Base-by-base conservation (phyloP, 306 rosid genomes). In the Quercus wislizeni region DNA sequence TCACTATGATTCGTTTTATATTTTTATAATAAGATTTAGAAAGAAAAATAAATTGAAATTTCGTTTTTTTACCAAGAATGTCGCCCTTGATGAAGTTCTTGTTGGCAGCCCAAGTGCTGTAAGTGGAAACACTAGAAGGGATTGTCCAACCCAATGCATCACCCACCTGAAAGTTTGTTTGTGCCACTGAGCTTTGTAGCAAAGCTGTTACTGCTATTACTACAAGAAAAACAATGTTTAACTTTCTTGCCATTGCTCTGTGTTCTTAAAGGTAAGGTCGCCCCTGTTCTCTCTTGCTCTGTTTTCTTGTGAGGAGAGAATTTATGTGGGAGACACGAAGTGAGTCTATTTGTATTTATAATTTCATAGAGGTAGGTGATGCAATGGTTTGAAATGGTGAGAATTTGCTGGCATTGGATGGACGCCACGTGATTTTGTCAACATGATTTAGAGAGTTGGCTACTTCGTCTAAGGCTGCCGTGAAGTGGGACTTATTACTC, bases 131-230 rank as follows among this genome's bases (percentile, higher is more conserved):
- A 9, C 63, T 23, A 2, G 91, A 2, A 30, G 92, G 86, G 74
- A 87, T 28, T 69, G 19, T 52, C 98, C 98, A 94, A 2, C 94
- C 91, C 0, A 77, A 61, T 23, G 77, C 10, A 69, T 80, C 97
- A 10, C 97, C 99, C 1, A 94, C 97, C 1, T 77, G 71, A 58
- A 88, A 76, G 10, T 69, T 63, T 12, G 87, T 87, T 8, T 95
- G 90, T 0, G 89, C 87, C 1, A 51, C 61, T 1, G 92, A 78
- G 67, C 83, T 79, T 18, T 88, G 86, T 43, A 90, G 18, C 3
- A 85, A 43, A 57, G 84, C 86, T 71, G 88, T 82, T 25, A 80
- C 72, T 17, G 82, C 80, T 49, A 87, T 5, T 20, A 88, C 54
- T 54, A 73, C 74, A 3, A 90, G 59, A 57, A 74, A 11, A 12